Evolutionary conservation across 371 early-diverging fungal species (phyloP).

Genomic region (Mucor saturninus): DNA sequence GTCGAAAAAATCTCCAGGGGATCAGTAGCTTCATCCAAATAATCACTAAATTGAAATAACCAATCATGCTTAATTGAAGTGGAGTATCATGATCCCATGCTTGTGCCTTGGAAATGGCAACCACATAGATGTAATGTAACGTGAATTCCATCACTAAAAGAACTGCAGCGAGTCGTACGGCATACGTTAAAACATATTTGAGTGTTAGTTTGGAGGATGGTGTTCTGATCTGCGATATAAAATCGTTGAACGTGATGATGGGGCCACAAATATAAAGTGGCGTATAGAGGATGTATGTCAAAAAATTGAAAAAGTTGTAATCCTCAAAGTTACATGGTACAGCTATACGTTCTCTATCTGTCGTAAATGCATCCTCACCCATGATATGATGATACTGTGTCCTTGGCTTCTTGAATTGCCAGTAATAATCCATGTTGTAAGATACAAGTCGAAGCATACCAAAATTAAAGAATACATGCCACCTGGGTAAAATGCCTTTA

Average conservation of each 20-base stretch:
- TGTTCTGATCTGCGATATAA: conserved; percentile 74
- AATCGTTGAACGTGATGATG: conserved; percentile 93
- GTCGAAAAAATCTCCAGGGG: conserved; percentile 93
- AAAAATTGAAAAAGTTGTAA: conserved; percentile 78
- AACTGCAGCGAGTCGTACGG: conserved; percentile 50
- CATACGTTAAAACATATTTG: conserved; percentile 46
- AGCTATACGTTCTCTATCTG: conserved; percentile 69
- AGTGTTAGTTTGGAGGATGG: conserved; percentile 51
- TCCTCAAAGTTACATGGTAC: conserved; percentile 59
- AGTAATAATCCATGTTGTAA: conserved; percentile 92
- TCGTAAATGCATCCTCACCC: not conserved
- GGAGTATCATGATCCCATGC: conserved; percentile 80
- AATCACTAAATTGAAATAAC: conserved; percentile 81
- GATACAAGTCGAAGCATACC: conserved; percentile 88
- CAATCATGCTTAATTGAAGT: conserved; percentile 78
- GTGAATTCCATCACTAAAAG: conserved; percentile 85
- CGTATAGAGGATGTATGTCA: conserved; percentile 83
- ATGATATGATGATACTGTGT: conserved; percentile 4
- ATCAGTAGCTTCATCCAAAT: conserved; percentile 92
- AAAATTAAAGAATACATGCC: conserved; percentile 93
- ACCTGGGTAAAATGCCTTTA: conserved; percentile 59
- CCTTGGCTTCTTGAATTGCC: conserved; percentile 44
- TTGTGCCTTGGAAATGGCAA: conserved; percentile 82
- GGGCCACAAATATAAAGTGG: conserved; percentile 96
- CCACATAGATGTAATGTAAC: conserved; percentile 82